Evolutionary conservation across 2,329 filamentous ascomycete species (phyloP).

Genomic region (Diaporthe sp.): DNA sequence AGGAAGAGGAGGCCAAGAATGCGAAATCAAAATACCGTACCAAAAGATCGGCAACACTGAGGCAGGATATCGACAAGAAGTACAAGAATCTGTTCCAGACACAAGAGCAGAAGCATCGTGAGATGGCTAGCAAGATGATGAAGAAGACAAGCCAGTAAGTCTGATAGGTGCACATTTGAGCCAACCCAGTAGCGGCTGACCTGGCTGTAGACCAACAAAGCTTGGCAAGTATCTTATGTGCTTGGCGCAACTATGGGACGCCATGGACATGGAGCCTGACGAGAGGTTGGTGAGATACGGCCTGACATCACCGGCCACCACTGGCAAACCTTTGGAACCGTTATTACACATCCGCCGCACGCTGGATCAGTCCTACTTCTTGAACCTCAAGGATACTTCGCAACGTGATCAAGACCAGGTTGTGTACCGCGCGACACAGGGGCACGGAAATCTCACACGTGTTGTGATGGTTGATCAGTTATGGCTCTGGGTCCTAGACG

Average conservation of each 20-base stretch:
- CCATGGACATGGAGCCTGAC: conserved; percentile 29
- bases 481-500: conserved; percentile 38
- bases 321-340: background rate
- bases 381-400: conserved; percentile 33
- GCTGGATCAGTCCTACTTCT: conserved; percentile 37
- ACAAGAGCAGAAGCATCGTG: background rate
- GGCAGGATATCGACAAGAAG: background rate
- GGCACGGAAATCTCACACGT: background rate
- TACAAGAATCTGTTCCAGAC: background rate
- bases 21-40: background rate
- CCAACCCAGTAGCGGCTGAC: background rate
- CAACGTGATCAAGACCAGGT: conserved; percentile 38
- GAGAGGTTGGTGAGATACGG: conserved; percentile 8
- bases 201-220: background rate
- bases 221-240: conserved; percentile 22
- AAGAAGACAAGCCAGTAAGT: background rate
- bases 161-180: background rate
- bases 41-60: background rate
- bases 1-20: background rate
- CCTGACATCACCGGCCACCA: background rate
- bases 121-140: background rate
- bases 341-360: conserved; percentile 30
- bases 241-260: conserved; percentile 28
- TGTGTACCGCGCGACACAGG: conserved; percentile 30
- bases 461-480: conserved; percentile 40